Conservation (phyloP, 768 basidiomycete species). For the Saitozyma sp. region DNA sequence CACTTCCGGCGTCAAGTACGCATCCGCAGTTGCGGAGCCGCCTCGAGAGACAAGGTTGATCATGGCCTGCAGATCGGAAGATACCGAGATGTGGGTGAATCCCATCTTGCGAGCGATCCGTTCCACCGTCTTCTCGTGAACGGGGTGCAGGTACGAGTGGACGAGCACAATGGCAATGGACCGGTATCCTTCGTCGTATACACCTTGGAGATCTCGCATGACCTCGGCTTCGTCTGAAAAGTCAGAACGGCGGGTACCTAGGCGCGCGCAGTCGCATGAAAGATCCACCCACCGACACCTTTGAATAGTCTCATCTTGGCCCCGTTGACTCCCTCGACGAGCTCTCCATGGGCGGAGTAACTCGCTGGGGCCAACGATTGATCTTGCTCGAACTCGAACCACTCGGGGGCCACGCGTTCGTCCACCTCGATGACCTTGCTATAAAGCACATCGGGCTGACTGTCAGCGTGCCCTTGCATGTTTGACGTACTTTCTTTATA, state of each 20-base stretch:
- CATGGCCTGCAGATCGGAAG: conserved; percentile 55
- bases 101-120: conserved; percentile 73
- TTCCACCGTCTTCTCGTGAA: conserved; percentile 74
- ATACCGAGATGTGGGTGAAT: conserved; percentile 82
- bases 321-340: neutral
- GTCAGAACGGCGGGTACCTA: conserved; percentile 78
- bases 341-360: conserved; percentile 68
- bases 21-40: conserved; percentile 87
- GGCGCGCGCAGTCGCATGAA: conserved; percentile 78
- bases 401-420: conserved; percentile 88
- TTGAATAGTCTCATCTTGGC: too few relatives aligned
- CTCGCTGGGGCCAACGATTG: conserved; percentile 61
- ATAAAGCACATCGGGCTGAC: conserved; percentile 58
- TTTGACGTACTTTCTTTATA: conserved; percentile 56
- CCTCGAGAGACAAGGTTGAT: conserved; percentile 83
- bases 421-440: conserved; percentile 67
- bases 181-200: conserved; percentile 79
- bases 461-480: too few relatives aligned
- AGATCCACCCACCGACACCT: conserved; percentile 52
- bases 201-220: conserved; percentile 63
- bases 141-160: conserved; percentile 63
- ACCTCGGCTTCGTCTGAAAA: conserved; percentile 68
- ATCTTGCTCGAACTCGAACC: conserved; percentile 81
- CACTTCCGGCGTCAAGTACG: conserved; percentile 88
- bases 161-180: conserved; percentile 27